Evolutionary conservation across 1,284 basidiomycete genomes (phyloP).

Genomic region (Ustilago vetiveriae): DNA sequence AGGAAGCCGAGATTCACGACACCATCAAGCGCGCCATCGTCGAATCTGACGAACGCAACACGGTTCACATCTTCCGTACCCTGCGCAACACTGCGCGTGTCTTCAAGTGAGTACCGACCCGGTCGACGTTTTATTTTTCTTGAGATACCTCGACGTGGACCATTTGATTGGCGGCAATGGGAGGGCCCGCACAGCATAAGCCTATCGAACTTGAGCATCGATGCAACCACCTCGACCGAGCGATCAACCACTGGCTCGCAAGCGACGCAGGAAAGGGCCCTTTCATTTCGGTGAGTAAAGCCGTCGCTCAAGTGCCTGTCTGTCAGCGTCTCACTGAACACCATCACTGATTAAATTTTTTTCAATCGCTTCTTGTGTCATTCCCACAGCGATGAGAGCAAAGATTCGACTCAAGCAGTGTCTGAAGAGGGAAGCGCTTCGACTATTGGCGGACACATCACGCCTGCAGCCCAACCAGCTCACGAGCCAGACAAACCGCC

Average conservation of each 20-base stretch:
- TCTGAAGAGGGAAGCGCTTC: slow-evolving; percentile 9
- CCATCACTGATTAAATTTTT: neutral
- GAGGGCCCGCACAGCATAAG: slow-evolving; percentile 17
- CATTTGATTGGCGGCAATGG: slow-evolving; percentile 10
- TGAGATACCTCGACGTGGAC: neutral
- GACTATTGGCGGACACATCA: neutral
- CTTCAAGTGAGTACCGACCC: slow-evolving; percentile 72
- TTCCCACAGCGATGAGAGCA: slow-evolving; percentile 20
- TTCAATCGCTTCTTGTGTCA: neutral
- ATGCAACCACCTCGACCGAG: neutral
- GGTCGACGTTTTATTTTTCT: neutral
- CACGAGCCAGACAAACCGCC: slow-evolving; percentile 36
- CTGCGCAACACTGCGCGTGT: slow-evolving; percentile 87
- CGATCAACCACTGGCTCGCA: too few relatives aligned
- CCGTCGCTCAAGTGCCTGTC: neutral
- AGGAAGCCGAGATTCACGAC: slow-evolving; percentile 80
- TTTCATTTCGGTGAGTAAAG: slow-evolving; percentile 33
- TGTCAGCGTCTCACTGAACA: neutral
- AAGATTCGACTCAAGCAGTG: neutral
- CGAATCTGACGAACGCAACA: slow-evolving; percentile 79
- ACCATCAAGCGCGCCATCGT: slow-evolving; percentile 92
- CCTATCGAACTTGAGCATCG: neutral
- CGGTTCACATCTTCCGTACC: slow-evolving; percentile 83
- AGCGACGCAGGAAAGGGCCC: slow-evolving; percentile 17
- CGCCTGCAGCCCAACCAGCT: neutral